Base-by-base conservation (phyloP, 805 yeast genomes). In the Clavispora phyllophila region DNA sequence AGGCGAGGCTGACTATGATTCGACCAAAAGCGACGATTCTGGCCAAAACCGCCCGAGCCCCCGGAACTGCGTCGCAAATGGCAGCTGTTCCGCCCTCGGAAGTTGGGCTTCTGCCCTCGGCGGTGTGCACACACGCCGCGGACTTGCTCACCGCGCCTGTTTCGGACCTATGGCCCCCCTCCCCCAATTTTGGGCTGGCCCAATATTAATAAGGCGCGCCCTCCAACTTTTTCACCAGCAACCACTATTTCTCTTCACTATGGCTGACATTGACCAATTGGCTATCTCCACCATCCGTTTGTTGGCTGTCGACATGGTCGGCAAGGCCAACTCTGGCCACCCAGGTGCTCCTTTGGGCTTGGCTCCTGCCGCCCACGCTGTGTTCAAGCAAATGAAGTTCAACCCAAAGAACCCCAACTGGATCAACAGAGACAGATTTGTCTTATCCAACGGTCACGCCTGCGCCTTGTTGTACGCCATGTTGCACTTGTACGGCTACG, bases 261-360 rank as follows among this genome's bases (percentile, higher is more conserved):
- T 60, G 57, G 56, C 65, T 39, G 52, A 55, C 42, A 70, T 86
- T 58, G 96, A 90, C 66, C 73, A 72, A 54, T 74, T 75, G 63
- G 87, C 96, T 45, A 74, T 91, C 68, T 75, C 78, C 75, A 87
- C 98, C 56, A 86, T 91, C 73, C 88, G 96, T 73, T 70, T 83
- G 47, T 78, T 91, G 57, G 81, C 98, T 27, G 87, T 86, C 42
- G 99, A 91, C 66, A 81, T 86, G 52, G 95, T 87, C 49, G 75
- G 83, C 46, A 77, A 81, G 69, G 91, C 97, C 58, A 85, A 91
- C 71, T 84, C 96, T 47, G 99, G 99, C 54, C 99, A 91, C 73
- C 99, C 99, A 43, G 99, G 99, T 74, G 98, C 99, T 41, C 98
- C 98, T 59, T 81, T 91, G 79, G 98, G 98, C 51, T 74, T 91